These are phyloP conservation scores for Gloeopeniophorella convolvens DNA, from an alignment of 768 basidiomycete genomes.

Conservation along the genomic window DNA sequence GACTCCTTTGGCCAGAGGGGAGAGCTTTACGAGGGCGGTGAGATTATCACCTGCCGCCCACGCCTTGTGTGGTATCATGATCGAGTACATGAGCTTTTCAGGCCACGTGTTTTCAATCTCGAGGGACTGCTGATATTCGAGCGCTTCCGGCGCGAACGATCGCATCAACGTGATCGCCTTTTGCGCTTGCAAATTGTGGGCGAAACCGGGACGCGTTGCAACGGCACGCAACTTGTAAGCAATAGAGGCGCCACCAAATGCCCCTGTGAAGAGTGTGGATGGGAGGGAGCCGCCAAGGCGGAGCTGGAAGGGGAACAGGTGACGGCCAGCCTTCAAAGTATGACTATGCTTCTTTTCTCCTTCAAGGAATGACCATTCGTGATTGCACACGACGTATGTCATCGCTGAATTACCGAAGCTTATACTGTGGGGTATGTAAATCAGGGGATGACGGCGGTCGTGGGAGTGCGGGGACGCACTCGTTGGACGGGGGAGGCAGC, in stretches of 20 bases:
- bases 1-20: constrained; percentile 81
- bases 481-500: constrained; percentile 50
- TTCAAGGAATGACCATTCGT: constrained; percentile 92
- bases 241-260: constrained; percentile 56
- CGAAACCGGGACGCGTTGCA: constrained; percentile 71
- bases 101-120: constrained; percentile 98
- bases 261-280: constrained; percentile 56
- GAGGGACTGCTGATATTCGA: constrained; percentile 93
- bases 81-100: constrained; percentile 91
- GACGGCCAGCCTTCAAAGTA: constrained; percentile 93
- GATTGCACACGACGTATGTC: constrained; percentile 63
- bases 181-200: constrained; percentile 56
- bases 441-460: constrained; percentile 6
- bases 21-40: constrained; percentile 79
- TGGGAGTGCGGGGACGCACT: constrained; percentile 42
- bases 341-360: constrained; percentile 71
- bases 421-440: constrained; percentile 28
- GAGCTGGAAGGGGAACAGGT: constrained; percentile 88
- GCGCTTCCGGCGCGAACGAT: constrained; percentile 69
- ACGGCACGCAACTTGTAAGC: constrained; percentile 87
- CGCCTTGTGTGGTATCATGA: constrained; percentile 92
- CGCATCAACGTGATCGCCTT: constrained; percentile 63
- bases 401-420: constrained; percentile 40
- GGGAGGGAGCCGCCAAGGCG: constrained; percentile 82
- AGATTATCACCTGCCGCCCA: constrained; percentile 88